Conservation (phyloP, 441 rosid species). For the Raphanus hybrid region DNA sequence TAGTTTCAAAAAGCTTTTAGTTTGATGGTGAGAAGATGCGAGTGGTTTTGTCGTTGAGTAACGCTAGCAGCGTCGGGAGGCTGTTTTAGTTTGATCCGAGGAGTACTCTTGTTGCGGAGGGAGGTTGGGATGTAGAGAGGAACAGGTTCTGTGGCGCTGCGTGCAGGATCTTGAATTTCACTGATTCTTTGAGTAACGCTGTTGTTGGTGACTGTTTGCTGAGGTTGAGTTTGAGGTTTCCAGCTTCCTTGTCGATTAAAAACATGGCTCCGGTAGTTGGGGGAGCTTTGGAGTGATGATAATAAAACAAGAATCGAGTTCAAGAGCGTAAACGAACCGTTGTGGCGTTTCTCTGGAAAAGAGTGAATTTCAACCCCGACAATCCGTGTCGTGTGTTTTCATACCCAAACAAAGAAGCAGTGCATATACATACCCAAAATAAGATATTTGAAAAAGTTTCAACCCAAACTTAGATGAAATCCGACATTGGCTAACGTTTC, state of each 20-base stretch:
- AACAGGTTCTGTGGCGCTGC: conserved; percentile 67
- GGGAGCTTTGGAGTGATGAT: conserved; percentile 56
- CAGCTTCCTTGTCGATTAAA: conserved; percentile 53
- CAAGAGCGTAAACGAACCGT: conserved; percentile 44
- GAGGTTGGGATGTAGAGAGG: conserved; percentile 72
- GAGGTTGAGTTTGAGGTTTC: conserved; percentile 73
- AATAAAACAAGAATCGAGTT: conserved; percentile 52
- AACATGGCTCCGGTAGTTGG: conserved; percentile 56
- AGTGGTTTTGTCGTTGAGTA: conserved; percentile 57
- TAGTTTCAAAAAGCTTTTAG: too few relatives aligned
- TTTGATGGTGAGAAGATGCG: conserved; percentile 47
- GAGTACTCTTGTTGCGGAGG: conserved; percentile 71
- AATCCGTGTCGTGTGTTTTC: too few relatives aligned
- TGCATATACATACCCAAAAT: too few relatives aligned
- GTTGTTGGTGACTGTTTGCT: conserved; percentile 71
- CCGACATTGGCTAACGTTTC: too few relatives aligned
- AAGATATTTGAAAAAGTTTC: too few relatives aligned
- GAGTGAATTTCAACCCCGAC: too few relatives aligned
- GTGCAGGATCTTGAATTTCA: conserved; percentile 65
- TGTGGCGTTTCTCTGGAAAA: conserved; percentile 24
- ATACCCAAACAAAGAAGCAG: too few relatives aligned
- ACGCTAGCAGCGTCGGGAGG: conserved; percentile 33
- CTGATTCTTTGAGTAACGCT: conserved; percentile 53
- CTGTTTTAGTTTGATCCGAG: conserved; percentile 69
- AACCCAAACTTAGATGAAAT: too few relatives aligned